Evolutionary conservation across 2,329 filamentous ascomycete genomes (phyloP), one percentile per base, ranked within the genome.

Genomic region (Fusarium secorum): DNA sequence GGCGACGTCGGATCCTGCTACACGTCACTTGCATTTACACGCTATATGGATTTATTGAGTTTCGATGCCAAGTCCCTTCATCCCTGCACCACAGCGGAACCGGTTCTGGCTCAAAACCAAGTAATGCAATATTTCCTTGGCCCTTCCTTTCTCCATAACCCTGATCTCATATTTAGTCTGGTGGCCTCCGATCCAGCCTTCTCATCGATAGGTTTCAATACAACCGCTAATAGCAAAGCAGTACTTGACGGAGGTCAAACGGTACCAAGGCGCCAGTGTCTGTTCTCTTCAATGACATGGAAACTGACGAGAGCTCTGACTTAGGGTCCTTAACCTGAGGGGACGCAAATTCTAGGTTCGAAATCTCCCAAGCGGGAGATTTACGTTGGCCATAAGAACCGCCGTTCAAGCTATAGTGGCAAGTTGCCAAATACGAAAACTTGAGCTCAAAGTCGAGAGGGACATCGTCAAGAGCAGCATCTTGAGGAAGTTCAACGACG

Each of bases 11-110:
- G 51, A 38, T 26, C 32, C 22, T 28, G 17, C 11, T 35, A 17
- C n/a, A 24, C n/a, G 26, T 32, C 22, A 32, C 14, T 46, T 60
- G 58, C 33, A 39, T 28, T 18, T 60, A 60, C 20, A 15, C 58
- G 8, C 5, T 60, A 44, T 58, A 60, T 46, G 11, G 0, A 20
- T 7, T 38, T 28, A 58, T 2, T 24, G 58, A 22, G 58, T 36
- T 11, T 10, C 1, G 14, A 7, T n/a, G 24, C 24, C 24, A 41
- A 53, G 35, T 5, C 22, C 5, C 18, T 39, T 4, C n/a, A 7
- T 18, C 24, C 18, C 10, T 38, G 18, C 13, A 36, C 13, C 13
- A 36, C 20, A 2, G 3, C 6, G 4, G 5, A 26, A n/a, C 17
- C 6, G 33, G 9, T 20, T 26, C 22, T 36, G 18, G 26, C 32